Percentiles rank a stretch among this genome's conserved stretches.
phyloP scores from a whole-genome alignment of 2,329 filamentous ascomycete genomes.

The Aspergillus fijiensis region DNA sequence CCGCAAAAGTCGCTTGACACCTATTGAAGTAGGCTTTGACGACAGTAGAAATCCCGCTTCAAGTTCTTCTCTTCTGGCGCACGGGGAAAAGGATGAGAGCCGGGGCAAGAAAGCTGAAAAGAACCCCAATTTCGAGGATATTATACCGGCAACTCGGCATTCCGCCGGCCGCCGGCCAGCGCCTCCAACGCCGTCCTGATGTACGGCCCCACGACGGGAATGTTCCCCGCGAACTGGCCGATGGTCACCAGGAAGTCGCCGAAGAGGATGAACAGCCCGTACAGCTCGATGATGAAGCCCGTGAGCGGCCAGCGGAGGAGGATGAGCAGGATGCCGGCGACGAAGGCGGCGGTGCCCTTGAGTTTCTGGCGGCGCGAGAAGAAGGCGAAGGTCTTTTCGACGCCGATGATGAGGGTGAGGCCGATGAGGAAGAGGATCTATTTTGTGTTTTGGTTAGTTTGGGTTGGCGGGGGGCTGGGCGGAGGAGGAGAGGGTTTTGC shows the following conservation, averaged over 20 bases:
- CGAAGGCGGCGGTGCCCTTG: slow-evolving; percentile 87
- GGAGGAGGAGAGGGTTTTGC: slow-evolving; percentile 9
- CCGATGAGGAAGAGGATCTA: slow-evolving; percentile 98
- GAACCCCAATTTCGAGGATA: too few relatives aligned
- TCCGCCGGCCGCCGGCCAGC: slow-evolving; percentile 66
- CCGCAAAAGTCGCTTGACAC: too few relatives aligned
- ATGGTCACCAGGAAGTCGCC: slow-evolving; percentile 96
- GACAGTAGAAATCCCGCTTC: too few relatives aligned
- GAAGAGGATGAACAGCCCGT: slow-evolving; percentile 90
- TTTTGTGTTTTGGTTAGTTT: slow-evolving; percentile 7
- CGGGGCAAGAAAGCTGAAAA: too few relatives aligned
- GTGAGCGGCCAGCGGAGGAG: slow-evolving; percentile 86
- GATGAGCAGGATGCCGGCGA: slow-evolving; percentile 78
- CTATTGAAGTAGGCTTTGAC: too few relatives aligned
- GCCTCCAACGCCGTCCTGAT: slow-evolving; percentile 73
- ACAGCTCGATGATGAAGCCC: slow-evolving; percentile 86
- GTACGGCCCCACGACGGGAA: slow-evolving; percentile 84
- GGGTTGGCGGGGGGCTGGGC: slow-evolving; percentile 14
- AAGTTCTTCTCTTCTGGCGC: too few relatives aligned
- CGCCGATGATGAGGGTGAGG: slow-evolving; percentile 91
- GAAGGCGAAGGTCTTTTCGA: slow-evolving; percentile 87
- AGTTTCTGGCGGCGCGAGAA: slow-evolving; percentile 92
- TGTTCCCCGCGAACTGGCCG: slow-evolving; percentile 77
- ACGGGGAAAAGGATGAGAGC: too few relatives aligned
- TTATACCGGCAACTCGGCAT: slow-evolving; percentile 62